These are phyloP conservation scores for Daldinia loculata DNA, from an alignment of 495 filamentous ascomycete genomes.

Conservation along the genomic window DNA sequence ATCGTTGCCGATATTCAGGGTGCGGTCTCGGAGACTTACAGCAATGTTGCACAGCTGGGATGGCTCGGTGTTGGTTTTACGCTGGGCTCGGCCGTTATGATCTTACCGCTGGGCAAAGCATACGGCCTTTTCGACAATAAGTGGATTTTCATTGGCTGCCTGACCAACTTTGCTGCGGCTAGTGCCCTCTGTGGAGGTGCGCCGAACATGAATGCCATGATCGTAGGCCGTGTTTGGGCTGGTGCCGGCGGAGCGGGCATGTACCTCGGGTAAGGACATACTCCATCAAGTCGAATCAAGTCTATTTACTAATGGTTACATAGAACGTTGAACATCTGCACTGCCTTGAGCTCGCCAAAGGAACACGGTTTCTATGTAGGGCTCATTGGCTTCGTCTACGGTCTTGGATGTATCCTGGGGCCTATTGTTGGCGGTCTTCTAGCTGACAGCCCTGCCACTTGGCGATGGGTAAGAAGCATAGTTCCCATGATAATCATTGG, in stretches of 20 bases:
- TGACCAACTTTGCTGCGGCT: slow-evolving; percentile 61
- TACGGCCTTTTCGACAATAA: slow-evolving; percentile 32
- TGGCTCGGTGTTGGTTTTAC: not conserved
- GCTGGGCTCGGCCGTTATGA: not conserved
- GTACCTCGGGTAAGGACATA: not conserved
- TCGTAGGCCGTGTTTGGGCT: slow-evolving; percentile 57
- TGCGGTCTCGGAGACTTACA: not conserved
- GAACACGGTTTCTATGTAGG: not conserved
- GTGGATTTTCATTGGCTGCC: slow-evolving; percentile 58
- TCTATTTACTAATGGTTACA: not conserved
- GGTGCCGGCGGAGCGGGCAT: not conserved
- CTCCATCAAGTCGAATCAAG: not conserved
- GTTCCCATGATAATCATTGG: not conserved
- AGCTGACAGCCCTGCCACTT: not conserved
- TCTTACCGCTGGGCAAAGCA: not conserved
- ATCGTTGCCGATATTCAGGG: not conserved
- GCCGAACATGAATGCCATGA: slow-evolving; percentile 60
- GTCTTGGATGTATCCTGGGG: not conserved
- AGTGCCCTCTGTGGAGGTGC: slow-evolving; percentile 66
- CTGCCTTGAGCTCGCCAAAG: not conserved
- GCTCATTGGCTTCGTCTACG: not conserved
- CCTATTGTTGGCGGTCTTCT: not conserved
- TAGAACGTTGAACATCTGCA: not conserved
- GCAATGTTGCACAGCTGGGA: not conserved
- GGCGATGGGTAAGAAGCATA: not conserved